These are phyloP conservation scores for Hypericum androsaemum DNA, from an alignment of 345 rosid genomes.

Conservation along the genomic window DNA sequence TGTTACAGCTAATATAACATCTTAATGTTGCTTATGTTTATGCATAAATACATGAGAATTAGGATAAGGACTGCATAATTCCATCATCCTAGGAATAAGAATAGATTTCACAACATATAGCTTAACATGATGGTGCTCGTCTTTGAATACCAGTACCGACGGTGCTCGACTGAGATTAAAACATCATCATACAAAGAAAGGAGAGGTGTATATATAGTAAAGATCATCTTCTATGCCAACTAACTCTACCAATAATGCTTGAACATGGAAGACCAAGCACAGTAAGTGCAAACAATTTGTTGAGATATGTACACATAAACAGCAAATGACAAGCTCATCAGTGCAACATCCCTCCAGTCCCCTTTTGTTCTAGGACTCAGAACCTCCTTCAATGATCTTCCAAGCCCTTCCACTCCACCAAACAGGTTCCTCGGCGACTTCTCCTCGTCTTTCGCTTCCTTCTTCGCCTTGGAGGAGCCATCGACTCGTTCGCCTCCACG, in stretches of 20 bases:
- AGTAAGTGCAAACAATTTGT: slow-evolving; percentile 67
- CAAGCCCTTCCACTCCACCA: slow-evolving; percentile 19
- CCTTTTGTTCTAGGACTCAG: slow-evolving; percentile 59
- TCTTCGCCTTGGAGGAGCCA: slow-evolving; percentile 16
- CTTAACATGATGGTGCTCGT: too few relatives aligned
- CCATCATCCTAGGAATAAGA: too few relatives aligned
- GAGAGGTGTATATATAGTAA: too few relatives aligned
- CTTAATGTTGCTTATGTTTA: too few relatives aligned
- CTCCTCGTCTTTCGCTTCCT: slow-evolving; percentile 17
- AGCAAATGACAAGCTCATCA: slow-evolving; percentile 82
- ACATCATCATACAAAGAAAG: too few relatives aligned
- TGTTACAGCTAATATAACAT: too few relatives aligned
- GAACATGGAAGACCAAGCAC: slow-evolving; percentile 53
- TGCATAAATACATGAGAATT: too few relatives aligned
- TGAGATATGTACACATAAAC: slow-evolving; percentile 77
- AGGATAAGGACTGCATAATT: too few relatives aligned
- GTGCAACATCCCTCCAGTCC: slow-evolving; percentile 62
- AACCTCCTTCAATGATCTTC: slow-evolving; percentile 28
- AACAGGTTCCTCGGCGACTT: slow-evolving; percentile 11
- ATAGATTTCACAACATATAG: too few relatives aligned
- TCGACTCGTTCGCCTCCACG: slow-evolving; percentile 19
- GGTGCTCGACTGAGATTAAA: too few relatives aligned
- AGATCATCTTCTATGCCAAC: too few relatives aligned
- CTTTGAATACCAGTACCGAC: too few relatives aligned
- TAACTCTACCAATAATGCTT: slow-evolving; percentile 39